A percentile compares a stretch with the other conserved stretches of the same genome.
phyloP scores from a whole-genome alignment of 23 red algal genomes.

The Gracilaria vermiculophylla region DNA sequence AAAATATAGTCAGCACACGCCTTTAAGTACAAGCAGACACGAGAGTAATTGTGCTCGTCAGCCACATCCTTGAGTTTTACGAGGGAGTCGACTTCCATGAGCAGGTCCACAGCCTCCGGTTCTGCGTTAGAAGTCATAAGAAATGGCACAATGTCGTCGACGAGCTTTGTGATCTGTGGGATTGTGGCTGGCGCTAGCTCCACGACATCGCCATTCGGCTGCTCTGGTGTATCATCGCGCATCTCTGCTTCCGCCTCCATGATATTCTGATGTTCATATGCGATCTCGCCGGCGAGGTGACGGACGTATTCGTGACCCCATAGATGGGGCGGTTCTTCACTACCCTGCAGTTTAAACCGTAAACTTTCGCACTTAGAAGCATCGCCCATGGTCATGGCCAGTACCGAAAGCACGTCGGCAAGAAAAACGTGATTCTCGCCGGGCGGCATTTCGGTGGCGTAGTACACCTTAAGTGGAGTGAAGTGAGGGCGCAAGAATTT shows the following conservation, averaged over 20 bases:
- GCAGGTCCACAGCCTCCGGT: conserved; percentile 92
- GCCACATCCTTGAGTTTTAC: conserved; percentile 50
- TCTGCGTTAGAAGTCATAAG: conserved; percentile 86
- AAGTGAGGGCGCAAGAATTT: conserved; percentile 98
- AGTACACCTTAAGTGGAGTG: conserved; percentile 66
- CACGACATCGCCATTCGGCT: not conserved
- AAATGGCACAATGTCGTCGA: conserved; percentile 90
- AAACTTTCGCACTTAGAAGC: conserved; percentile 73
- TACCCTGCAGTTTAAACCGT: conserved; percentile 81
- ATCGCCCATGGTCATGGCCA: conserved; percentile 98
- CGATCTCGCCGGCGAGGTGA: conserved; percentile 92
- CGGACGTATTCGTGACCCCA: conserved; percentile 99
- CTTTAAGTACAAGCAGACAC: conserved; percentile 88
- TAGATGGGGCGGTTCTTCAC: conserved; percentile 46
- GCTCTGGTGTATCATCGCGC: conserved; percentile 17
- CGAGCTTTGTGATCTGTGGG: conserved; percentile 53
- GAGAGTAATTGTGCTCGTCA: conserved; percentile 76
- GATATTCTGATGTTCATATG: conserved; percentile 54
- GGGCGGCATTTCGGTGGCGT: conserved; percentile 32
- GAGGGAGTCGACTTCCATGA: conserved; percentile 88
- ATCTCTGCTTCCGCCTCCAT: conserved; percentile 23
- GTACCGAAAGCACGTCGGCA: conserved; percentile 87
- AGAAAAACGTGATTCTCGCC: conserved; percentile 67
- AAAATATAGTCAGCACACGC: conserved; percentile 82
- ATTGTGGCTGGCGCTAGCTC: conserved; percentile 26